A percentile compares a stretch with the other conserved stretches of the same genome.
phyloP scores from a whole-genome alignment of 768 basidiomycete genomes.

The Leccinum uliginosum region DNA sequence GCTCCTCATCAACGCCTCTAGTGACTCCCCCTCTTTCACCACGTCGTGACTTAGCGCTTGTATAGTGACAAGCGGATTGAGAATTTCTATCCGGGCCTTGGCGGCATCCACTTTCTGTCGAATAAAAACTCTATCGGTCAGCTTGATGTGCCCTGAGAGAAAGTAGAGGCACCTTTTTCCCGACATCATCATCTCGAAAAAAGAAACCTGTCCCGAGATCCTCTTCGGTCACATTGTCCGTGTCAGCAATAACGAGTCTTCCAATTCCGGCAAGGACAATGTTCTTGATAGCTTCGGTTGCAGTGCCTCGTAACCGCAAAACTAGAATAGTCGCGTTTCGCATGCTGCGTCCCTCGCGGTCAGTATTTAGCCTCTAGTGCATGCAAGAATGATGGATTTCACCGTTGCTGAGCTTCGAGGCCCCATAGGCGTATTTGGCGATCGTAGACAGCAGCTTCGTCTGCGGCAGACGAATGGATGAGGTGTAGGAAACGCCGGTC shows the following conservation, averaged over 20 bases:
- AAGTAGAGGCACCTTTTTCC: constrained; percentile 60
- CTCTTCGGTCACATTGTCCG: constrained; percentile 66
- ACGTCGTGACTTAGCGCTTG: constrained; percentile 55
- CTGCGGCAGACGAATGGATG: constrained; percentile 22
- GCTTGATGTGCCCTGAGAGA: constrained; percentile 38
- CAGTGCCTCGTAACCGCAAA: constrained; percentile 72
- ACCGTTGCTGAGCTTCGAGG: constrained; percentile 95
- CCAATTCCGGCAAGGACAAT: constrained; percentile 97
- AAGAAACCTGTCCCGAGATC: constrained; percentile 94
- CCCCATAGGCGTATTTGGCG: constrained; percentile 98
- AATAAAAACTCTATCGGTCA: constrained; percentile 20
- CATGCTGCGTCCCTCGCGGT: constrained; percentile 55
- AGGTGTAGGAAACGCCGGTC: not conserved
- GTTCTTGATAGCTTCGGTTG: constrained; percentile 95
- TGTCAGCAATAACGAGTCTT: constrained; percentile 79
- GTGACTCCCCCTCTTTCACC: constrained; percentile 44
- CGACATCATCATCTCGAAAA: constrained; percentile 90
- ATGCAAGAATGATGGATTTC: constrained; percentile 12
- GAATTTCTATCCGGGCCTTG: constrained; percentile 75
- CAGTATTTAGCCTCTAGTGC: constrained; percentile 2
- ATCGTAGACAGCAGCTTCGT: constrained; percentile 86
- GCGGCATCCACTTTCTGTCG: constrained; percentile 81
- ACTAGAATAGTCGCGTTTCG: constrained; percentile 88
- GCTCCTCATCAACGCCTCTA: constrained; percentile 55
- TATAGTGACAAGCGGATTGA: constrained; percentile 90